These are phyloP conservation scores for Diacronema lutheri DNA, from an alignment of 78 protist genomes.

Conservation along the genomic window DNA sequence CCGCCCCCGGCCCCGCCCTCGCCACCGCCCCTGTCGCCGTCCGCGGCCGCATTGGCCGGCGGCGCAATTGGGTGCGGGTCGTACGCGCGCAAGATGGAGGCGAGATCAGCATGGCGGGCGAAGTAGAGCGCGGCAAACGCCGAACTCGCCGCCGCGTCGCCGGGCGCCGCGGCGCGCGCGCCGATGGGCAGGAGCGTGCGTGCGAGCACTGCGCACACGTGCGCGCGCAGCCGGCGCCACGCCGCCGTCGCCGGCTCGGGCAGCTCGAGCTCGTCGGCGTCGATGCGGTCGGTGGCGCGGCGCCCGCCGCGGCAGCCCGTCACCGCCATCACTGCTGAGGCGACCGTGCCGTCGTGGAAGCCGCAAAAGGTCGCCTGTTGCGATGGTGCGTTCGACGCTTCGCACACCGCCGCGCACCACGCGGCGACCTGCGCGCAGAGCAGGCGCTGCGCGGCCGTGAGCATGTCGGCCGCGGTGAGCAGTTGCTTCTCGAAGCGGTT, in stretches of 20 bases:
- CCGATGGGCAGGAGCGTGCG: too few species aligned
- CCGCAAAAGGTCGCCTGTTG: not conserved
- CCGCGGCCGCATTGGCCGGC: too few species aligned
- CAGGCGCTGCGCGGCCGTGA: not conserved
- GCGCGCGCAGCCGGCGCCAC: too few species aligned
- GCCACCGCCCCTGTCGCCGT: too few species aligned
- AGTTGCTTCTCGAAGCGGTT: slow-evolving; percentile 69
- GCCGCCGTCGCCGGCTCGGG: not conserved
- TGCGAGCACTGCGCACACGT: too few species aligned
- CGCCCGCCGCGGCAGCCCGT: not conserved
- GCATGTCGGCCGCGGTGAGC: not conserved
- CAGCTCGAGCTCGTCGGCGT: not conserved
- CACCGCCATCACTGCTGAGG: not conserved
- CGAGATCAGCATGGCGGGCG: too few species aligned
- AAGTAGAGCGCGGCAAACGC: too few species aligned
- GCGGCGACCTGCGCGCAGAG: not conserved
- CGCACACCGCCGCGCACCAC: not conserved
- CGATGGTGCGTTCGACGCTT: not conserved
- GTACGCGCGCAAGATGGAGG: too few species aligned
- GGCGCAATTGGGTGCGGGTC: too few species aligned
- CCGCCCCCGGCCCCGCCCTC: too few species aligned
- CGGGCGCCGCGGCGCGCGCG: too few species aligned
- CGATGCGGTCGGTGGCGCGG: not conserved
- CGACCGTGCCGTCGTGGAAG: not conserved
- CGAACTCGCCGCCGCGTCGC: too few species aligned